Percentiles rank a stretch among this genome's conserved stretches.
Conservation (phyloP, 768 basidiomycete species). For the Boletus bicolor region DNA sequence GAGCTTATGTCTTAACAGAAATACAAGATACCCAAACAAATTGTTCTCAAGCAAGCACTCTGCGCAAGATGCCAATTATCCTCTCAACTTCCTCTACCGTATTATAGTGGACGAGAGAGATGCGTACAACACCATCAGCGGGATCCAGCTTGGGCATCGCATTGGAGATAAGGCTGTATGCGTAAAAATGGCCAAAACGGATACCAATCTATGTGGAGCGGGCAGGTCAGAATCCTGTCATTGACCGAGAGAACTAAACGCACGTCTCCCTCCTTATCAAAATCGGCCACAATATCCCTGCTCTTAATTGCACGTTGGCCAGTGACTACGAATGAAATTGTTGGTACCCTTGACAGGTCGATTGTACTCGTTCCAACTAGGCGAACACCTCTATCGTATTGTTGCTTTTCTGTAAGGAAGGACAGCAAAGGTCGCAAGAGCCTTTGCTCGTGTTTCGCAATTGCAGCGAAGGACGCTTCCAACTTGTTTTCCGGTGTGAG, state of each 20-base stretch:
- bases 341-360: slow-evolving; percentile 53
- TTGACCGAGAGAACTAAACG: slow-evolving; percentile 25
- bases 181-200: slow-evolving; percentile 77
- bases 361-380: slow-evolving; percentile 59
- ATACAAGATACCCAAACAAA: neutral
- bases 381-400: slow-evolving; percentile 56
- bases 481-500: slow-evolving; percentile 51
- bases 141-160: slow-evolving; percentile 55
- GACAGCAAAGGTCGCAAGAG: slow-evolving; percentile 52
- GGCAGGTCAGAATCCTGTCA: neutral
- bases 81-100: slow-evolving; percentile 65
- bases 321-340: slow-evolving; percentile 67
- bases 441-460: slow-evolving; percentile 58
- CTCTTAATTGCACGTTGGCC: slow-evolving; percentile 57
- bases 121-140: slow-evolving; percentile 66
- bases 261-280: slow-evolving; percentile 63
- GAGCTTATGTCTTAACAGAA: neutral
- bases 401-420: slow-evolving; percentile 50
- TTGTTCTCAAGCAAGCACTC: slow-evolving; percentile 36
- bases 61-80: slow-evolving; percentile 55
- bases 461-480: slow-evolving; percentile 50
- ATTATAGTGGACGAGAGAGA: slow-evolving; percentile 79
- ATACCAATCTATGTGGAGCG: slow-evolving; percentile 58
- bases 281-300: slow-evolving; percentile 57
- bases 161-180: slow-evolving; percentile 56